These are phyloP conservation scores for Stevia rebaudiana DNA, from an alignment of 140 eudicot species.

Conservation along the genomic window DNA sequence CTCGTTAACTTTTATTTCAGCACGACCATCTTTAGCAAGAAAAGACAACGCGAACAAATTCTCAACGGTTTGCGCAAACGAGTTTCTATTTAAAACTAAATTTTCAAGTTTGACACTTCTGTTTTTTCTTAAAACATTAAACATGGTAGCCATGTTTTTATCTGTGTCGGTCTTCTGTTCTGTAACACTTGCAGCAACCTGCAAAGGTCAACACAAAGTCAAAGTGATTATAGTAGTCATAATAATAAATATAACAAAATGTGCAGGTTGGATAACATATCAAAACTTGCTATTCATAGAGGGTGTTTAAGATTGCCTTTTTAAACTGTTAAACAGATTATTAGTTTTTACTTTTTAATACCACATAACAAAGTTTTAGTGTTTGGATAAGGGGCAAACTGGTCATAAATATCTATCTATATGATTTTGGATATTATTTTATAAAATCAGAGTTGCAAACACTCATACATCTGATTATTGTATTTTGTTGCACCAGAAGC, in stretches of 20 bases:
- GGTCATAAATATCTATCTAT: not conserved
- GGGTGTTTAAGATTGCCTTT: not conserved
- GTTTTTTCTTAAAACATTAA: slow-evolving; percentile 50
- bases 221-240: not conserved
- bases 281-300: not conserved
- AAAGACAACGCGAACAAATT: slow-evolving; percentile 74
- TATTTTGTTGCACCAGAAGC: too few relatives aligned
- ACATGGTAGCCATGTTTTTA: slow-evolving; percentile 60
- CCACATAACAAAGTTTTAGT: not conserved
- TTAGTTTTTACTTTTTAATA: not conserved
- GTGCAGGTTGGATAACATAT: not conserved
- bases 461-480: not conserved
- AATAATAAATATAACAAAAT: not conserved
- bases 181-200: slow-evolving; percentile 35
- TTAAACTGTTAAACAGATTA: not conserved
- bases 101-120: slow-evolving; percentile 50
- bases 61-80: slow-evolving; percentile 85
- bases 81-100: slow-evolving; percentile 49
- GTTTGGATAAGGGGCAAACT: not conserved
- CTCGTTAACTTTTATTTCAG: slow-evolving; percentile 49
- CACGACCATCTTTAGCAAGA: slow-evolving; percentile 80
- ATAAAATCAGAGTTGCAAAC: too few relatives aligned
- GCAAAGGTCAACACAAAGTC: slow-evolving; percentile 15
- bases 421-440: not conserved
- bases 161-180: slow-evolving; percentile 68